Percentiles rank a stretch among this genome's conserved stretches.
Conservation (phyloP, 768 basidiomycete genomes). For the Suillus ampliporus region DNA sequence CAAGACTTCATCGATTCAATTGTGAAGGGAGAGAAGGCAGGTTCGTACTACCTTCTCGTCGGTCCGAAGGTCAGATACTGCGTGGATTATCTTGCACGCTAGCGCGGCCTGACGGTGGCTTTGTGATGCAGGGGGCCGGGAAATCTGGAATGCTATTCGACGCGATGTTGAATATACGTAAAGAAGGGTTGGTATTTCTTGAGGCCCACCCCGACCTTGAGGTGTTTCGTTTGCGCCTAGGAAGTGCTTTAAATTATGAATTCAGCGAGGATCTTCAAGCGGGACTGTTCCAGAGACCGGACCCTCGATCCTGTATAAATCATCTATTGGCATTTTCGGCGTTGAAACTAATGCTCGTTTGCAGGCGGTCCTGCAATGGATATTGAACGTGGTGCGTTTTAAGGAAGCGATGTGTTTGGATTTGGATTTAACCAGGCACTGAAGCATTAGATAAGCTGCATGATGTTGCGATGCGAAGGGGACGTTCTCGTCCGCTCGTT, state of each 20-base stretch:
- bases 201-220: constrained; percentile 89
- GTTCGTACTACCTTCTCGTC: constrained; percentile 78
- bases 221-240: constrained; percentile 84
- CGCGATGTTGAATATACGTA: constrained; percentile 75
- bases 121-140: constrained; percentile 58
- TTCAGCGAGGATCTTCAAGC: constrained; percentile 85
- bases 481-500: constrained; percentile 71
- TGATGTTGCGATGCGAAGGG: constrained; percentile 78
- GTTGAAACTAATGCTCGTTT: constrained; percentile 18
- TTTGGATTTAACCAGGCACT: neutral
- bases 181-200: constrained; percentile 75
- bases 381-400: constrained; percentile 3
- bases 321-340: constrained; percentile 18
- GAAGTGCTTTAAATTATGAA: constrained; percentile 87
- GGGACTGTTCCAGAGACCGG: constrained; percentile 80
- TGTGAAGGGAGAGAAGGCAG: constrained; percentile 68
- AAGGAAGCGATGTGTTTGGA: neutral
- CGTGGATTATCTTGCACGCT: constrained; percentile 4
- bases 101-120: constrained; percentile 4
- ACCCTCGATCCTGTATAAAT: constrained; percentile 75
- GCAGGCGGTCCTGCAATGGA: constrained; percentile 64
- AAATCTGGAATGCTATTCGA: constrained; percentile 60
- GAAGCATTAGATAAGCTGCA: constrained; percentile 81
- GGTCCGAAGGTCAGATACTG: constrained; percentile 68
- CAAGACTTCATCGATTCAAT: constrained; percentile 80